Conservation (phyloP, 176 grass and related monocot genomes). For the Aegilops sharonensis region DNA sequence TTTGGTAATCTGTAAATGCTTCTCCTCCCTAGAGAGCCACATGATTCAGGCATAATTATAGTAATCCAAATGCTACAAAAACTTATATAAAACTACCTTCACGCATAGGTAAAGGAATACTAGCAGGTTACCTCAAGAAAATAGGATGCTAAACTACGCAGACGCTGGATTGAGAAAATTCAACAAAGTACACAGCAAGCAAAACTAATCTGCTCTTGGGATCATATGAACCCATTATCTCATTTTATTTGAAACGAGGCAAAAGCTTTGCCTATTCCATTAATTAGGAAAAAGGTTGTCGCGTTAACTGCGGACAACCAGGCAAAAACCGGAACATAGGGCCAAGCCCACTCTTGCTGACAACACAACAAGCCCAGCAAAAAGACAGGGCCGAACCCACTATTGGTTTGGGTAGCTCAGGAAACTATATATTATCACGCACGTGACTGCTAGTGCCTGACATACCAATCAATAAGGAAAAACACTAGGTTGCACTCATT, state of each 20-base stretch:
- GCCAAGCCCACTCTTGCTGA: neutral
- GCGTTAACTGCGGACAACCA: neutral
- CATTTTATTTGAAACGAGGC: neutral
- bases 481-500: slow-evolving; percentile 6
- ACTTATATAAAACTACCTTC: neutral
- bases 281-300: neutral
- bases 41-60: neutral
- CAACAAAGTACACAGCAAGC: neutral
- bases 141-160: neutral
- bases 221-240: neutral
- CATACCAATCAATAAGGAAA: neutral
- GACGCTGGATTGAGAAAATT: neutral
- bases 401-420: neutral
- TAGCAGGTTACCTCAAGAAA: neutral
- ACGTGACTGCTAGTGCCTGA: neutral
- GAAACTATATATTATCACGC: neutral
- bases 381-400: neutral
- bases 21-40: neutral
- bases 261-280: neutral
- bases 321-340: neutral
- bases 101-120: neutral
- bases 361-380: neutral
- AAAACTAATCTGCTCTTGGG: neutral
- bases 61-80: neutral
- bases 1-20: neutral